These are phyloP conservation scores for Castanea mollissima DNA, from an alignment of 306 rosid genomes.

Conservation along the genomic window DNA sequence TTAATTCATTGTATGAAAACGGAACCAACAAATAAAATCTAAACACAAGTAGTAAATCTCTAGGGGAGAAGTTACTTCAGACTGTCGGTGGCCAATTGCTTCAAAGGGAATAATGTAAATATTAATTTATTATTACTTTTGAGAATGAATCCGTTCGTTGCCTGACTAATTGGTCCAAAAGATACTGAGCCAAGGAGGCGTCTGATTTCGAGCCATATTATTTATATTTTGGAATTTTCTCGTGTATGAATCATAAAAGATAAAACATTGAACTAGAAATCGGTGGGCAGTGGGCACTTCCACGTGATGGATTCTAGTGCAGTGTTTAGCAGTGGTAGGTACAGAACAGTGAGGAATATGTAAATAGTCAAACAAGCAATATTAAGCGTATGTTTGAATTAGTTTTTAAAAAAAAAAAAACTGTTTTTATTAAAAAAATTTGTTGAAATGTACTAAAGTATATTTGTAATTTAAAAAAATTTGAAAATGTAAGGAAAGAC, in stretches of 20 bases:
- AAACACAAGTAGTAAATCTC: background rate
- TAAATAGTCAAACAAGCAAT: too few species aligned
- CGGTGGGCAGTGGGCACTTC: background rate
- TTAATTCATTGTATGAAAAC: too few species aligned
- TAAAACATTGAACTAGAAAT: background rate
- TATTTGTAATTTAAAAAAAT: too few species aligned
- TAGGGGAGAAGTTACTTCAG: background rate
- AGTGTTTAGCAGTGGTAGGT: background rate
- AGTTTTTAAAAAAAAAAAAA: too few species aligned
- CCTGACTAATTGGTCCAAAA: background rate
- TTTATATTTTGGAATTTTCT: background rate
- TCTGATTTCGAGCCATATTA: too few species aligned
- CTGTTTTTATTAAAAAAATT: too few species aligned
- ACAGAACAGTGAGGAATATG: too few species aligned
- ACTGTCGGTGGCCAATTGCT: background rate
- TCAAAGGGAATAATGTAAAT: background rate
- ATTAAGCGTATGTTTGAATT: too few species aligned
- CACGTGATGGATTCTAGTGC: background rate
- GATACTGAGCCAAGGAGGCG: background rate
- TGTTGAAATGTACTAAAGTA: too few species aligned
- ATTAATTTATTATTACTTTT: too few species aligned
- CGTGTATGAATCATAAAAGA: background rate
- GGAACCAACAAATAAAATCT: background rate
- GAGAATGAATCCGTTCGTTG: too few species aligned
- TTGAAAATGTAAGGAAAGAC: too few species aligned